Evolutionary conservation across 176 grass and related monocot species (phyloP).

Genomic region (Eleusine coracana): DNA sequence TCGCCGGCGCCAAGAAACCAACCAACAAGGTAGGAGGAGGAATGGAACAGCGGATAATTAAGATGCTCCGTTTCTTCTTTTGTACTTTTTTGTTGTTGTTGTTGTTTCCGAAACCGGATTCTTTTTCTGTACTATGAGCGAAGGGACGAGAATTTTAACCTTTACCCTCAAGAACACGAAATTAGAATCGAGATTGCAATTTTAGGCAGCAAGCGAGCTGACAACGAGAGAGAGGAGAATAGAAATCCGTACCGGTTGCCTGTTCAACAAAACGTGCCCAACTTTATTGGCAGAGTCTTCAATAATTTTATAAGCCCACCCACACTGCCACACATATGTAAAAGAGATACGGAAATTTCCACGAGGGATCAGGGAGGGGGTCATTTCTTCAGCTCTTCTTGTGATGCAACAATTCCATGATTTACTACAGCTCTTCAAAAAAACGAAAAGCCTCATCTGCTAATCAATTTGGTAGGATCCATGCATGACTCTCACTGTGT

Average conservation of each 20-base stretch:
- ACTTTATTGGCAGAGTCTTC: neutral
- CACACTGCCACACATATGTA: no score
- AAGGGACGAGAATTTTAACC: no score
- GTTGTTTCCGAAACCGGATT: neutral
- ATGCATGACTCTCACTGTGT: neutral
- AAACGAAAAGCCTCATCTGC: neutral
- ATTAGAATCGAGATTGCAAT: neutral
- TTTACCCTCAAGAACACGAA: no score
- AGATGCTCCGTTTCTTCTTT: neutral
- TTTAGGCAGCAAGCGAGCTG: neutral
- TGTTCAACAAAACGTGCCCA: neutral
- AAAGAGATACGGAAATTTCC: neutral
- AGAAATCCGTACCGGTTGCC: neutral
- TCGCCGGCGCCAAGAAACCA: slow-evolving; percentile 2
- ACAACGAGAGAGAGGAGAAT: neutral
- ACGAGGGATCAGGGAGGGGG: neutral
- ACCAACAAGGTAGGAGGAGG: slow-evolving; percentile 44
- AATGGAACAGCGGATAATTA: neutral
- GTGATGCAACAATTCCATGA: neutral
- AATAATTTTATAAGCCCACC: neutral
- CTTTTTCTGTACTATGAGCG: neutral
- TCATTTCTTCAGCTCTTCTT: neutral
- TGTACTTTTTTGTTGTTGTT: no score
- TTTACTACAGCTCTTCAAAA: neutral
- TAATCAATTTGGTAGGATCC: neutral